phyloP scores from a whole-genome alignment of 345 rosid species.

The Euphorbia peplus region DNA sequence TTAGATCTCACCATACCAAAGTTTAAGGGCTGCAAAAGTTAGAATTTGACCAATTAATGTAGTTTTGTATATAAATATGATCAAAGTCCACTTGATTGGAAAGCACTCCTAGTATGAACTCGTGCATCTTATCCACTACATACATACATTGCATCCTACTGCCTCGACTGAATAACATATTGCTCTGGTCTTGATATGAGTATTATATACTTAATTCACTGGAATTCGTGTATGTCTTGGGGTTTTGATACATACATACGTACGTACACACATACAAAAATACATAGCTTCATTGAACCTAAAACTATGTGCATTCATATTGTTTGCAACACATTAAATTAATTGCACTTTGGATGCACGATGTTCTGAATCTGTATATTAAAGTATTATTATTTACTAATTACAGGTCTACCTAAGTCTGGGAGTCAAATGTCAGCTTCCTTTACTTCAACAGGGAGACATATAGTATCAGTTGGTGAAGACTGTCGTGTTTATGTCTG shows the following conservation, averaged over 20 bases:
- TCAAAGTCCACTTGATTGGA: neutral
- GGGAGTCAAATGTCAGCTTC: slow-evolving; percentile 79
- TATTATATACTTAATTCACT: neutral
- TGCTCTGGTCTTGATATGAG: neutral
- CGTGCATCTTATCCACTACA: neutral
- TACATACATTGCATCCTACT: slow-evolving; percentile 20
- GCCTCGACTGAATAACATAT: neutral
- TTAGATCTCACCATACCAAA: no score
- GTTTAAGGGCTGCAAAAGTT: no score
- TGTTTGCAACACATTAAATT: slow-evolving; percentile 3
- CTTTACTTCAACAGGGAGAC: slow-evolving; percentile 61
- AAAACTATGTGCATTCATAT: slow-evolving; percentile 7
- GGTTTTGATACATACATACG: neutral
- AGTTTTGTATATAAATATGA: no score
- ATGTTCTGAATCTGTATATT: slow-evolving; percentile 6
- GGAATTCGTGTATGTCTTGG: no score
- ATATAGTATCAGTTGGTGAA: slow-evolving; percentile 71
- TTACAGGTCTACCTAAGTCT: slow-evolving; percentile 52
- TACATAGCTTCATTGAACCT: slow-evolving; percentile 25
- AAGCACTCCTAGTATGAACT: neutral
- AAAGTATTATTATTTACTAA: slow-evolving; percentile 10
- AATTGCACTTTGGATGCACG: slow-evolving; percentile 7
- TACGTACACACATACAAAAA: no score
- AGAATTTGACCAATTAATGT: neutral
- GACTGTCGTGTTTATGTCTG: slow-evolving; percentile 74